A percentile compares a stretch with the other conserved stretches of the same genome.
phyloP scores from a whole-genome alignment of 1,139 yeast species.

The Geotrichum bryndzae region DNA sequence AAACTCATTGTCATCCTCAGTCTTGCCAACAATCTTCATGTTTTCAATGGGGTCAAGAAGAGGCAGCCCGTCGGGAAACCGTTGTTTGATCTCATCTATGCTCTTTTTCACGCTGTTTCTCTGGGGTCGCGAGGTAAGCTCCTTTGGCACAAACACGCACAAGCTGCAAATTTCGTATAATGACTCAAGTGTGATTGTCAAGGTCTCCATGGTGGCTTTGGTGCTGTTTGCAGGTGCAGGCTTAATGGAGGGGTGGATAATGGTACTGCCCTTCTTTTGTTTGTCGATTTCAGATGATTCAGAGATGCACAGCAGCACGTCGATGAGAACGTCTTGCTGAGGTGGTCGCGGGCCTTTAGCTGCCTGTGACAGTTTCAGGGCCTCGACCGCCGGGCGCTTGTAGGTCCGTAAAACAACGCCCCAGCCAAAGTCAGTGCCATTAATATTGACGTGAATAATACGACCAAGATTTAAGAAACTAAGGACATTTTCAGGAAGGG shows the following conservation, averaged over 20 bases:
- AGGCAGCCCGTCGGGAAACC: slow-evolving; percentile 88
- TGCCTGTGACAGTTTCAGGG: background rate
- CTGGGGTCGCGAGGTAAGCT: slow-evolving; percentile 62
- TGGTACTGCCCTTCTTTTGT: slow-evolving; percentile 49
- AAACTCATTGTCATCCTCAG: slow-evolving; percentile 57
- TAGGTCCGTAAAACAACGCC: slow-evolving; percentile 31
- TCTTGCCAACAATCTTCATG: slow-evolving; percentile 63
- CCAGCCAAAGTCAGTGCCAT: slow-evolving; percentile 76
- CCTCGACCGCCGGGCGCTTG: background rate
- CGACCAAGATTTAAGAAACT: slow-evolving; percentile 88
- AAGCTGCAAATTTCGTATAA: slow-evolving; percentile 71
- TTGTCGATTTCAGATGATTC: slow-evolving; percentile 54
- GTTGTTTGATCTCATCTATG: slow-evolving; percentile 67
- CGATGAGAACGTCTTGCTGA: slow-evolving; percentile 83
- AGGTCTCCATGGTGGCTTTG: slow-evolving; percentile 58
- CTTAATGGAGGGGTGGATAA: slow-evolving; percentile 77
- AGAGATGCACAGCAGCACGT: slow-evolving; percentile 60
- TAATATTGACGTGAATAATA: slow-evolving; percentile 60
- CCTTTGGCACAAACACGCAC: slow-evolving; percentile 76
- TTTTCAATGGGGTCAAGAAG: slow-evolving; percentile 81
- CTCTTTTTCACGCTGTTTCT: slow-evolving; percentile 71
- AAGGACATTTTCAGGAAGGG: slow-evolving; percentile 83
- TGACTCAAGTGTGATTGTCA: slow-evolving; percentile 78
- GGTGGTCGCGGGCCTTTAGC: slow-evolving; percentile 50
- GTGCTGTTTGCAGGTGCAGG: slow-evolving; percentile 52